Percentiles rank a stretch among this genome's conserved stretches.
These are phyloP conservation scores for Naganishia onofrii DNA, from an alignment of 768 basidiomycete genomes.

Conservation along the genomic window DNA sequence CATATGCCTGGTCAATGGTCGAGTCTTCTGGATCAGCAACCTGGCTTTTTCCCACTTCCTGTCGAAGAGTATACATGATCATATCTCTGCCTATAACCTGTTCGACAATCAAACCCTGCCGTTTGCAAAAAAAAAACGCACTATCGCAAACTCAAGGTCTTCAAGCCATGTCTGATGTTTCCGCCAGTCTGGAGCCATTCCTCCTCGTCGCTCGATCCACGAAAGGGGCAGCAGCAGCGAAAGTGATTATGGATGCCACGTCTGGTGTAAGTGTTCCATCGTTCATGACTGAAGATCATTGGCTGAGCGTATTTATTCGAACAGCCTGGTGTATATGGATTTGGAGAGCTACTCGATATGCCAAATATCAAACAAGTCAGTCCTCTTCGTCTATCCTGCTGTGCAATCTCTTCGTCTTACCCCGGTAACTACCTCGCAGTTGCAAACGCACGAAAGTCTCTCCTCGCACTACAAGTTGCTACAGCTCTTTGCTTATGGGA, in stretches of 20 bases:
- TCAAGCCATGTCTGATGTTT: conserved; percentile 11
- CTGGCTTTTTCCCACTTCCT: no score
- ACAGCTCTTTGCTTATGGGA: conserved; percentile 85
- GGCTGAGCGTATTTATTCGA: background rate
- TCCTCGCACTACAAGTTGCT: conserved; percentile 65
- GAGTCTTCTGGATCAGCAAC: background rate
- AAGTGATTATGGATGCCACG: conserved; percentile 74
- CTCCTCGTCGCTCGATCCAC: conserved; percentile 85
- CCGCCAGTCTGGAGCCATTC: conserved; percentile 77
- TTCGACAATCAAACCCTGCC: no score
- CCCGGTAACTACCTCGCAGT: background rate
- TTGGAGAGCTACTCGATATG: conserved; percentile 78
- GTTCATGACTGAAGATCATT: background rate
- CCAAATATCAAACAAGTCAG: conserved; percentile 80
- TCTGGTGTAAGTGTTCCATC: conserved; percentile 58
- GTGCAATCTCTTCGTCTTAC: background rate
- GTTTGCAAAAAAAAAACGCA: background rate
- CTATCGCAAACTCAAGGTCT: background rate
- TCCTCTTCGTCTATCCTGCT: conserved; percentile 3
- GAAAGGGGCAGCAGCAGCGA: conserved; percentile 88
- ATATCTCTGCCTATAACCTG: background rate
- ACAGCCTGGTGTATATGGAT: conserved; percentile 83
- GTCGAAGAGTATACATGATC: background rate
- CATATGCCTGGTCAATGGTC: background rate
- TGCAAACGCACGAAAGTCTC: conserved; percentile 22